Base-by-base conservation (phyloP, 768 basidiomycete genomes). In the Amanita jacksonii region DNA sequence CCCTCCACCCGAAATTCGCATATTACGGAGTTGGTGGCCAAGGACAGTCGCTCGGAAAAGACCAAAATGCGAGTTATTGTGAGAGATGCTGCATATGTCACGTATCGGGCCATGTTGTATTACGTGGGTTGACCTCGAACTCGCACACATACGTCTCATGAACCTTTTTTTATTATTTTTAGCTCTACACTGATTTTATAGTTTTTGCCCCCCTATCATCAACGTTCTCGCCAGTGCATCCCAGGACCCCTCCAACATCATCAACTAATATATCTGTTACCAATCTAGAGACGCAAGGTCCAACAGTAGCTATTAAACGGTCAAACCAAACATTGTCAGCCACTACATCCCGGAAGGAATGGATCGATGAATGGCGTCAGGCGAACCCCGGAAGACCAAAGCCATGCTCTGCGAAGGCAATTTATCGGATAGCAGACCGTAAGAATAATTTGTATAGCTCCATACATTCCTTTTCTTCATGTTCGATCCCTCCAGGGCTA, bases 131-230 rank as follows among this genome's bases (percentile, higher is more conserved):
- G 9, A n/a, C n/a, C n/a, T n/a, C n/a, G n/a, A n/a, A n/a, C n/a
- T n/a, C n/a, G n/a, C n/a, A n/a, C n/a, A n/a, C n/a, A n/a, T n/a
- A n/a, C n/a, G n/a, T n/a, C n/a, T n/a, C n/a, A n/a, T n/a, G n/a
- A n/a, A n/a, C n/a, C n/a, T n/a, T n/a, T n/a, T n/a, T n/a, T n/a
- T n/a, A n/a, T n/a, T n/a, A n/a, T n/a, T n/a, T n/a, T n/a, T n/a
- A 89, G 88, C 65, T 92, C 19, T 93, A 92, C 57, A 92, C 89
- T 12, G 86, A 90, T 53, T 73, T 72, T 20, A 84, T 92, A 50
- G 72, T 80, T 22, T 92, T 92, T 51, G 85, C 90, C 0, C 89
- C 89, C 0, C 64, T 92, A 13, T 77, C 86, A 0, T 92, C 90
- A 5, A 73, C 77, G 24, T 83, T 85, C 45, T 46, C 58, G 50